Evolutionary conservation across 2,329 filamentous ascomycete species (phyloP), one percentile per base, ranked within the genome.

Genomic region (Zymoseptoria tritici): DNA sequence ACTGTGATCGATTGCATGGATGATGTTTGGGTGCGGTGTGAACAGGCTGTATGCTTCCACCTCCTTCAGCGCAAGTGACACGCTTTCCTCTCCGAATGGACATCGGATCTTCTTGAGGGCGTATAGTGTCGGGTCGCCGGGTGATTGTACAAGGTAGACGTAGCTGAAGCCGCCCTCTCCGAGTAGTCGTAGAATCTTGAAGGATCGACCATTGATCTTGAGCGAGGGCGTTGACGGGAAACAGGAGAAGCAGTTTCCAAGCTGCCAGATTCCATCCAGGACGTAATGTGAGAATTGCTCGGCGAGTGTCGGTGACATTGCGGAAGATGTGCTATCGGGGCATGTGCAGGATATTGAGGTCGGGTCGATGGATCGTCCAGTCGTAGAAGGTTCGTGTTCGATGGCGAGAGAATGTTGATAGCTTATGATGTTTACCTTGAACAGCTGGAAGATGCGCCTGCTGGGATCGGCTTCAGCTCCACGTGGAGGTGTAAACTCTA

Each of bases 121-220:
- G 75, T 96, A 93, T 53, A 96, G 84, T 69, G 93, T 86, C 61
- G 90, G 89, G 56, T 85, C 88, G 57, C 85, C 81, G 54, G 89
- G 93, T 75, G 97, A 92, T 80, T 97, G 90, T 61, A 99, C 94
- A 61, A 99, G 89, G 78, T 99, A 99, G 68, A 99, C 94, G 77
- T 97, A 99, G 66, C 91, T 96, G 81, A 99, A 99, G 71, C 94
- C 94, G 73, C 94, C 94, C 88, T 99, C 94, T 74, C 94, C 94
- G 3, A 99, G 83, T 55, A 99, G 81, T 61, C 94, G 89, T 68
- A 96, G 80, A 73, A 99, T 95, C 82, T 97, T 97, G 82, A 97
- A 97, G 77, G 86, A 94, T 63, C 91, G 87, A 71, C 83, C 89
- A 77, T 97, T 97, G 79, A 99, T 94, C 77, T 94, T 96, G 67